phyloP scores from a whole-genome alignment of 768 basidiomycete species.

The Trametes elegans region DNA sequence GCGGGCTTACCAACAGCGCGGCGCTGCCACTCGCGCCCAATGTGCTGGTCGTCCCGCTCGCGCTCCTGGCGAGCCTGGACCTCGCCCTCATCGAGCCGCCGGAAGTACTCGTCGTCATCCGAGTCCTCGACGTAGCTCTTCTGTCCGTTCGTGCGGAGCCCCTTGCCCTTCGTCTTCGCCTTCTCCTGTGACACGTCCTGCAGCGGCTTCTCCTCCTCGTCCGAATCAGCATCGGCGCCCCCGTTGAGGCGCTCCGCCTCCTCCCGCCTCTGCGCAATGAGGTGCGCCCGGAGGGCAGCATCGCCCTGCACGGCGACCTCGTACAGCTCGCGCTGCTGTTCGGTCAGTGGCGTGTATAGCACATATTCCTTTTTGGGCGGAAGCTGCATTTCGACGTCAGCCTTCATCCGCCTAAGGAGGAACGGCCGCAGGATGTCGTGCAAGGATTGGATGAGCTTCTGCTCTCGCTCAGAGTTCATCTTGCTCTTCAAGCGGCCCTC shows the following conservation, averaged over 20 bases:
- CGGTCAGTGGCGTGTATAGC: constrained; percentile 85
- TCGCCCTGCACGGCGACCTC: constrained; percentile 71
- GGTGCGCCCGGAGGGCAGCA: constrained; percentile 53
- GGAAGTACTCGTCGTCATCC: constrained; percentile 67
- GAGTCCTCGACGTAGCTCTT: constrained; percentile 54
- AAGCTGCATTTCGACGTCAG: constrained; percentile 73
- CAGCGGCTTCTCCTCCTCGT: constrained; percentile 28
- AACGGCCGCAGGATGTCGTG: constrained; percentile 95
- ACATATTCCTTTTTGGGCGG: constrained; percentile 96
- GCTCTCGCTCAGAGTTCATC: constrained; percentile 56
- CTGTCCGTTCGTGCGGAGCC: constrained; percentile 11
- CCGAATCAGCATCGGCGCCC: constrained; percentile 27
- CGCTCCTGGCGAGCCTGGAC: constrained; percentile 37
- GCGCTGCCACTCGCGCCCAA: constrained; percentile 56
- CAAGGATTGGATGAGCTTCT: constrained; percentile 70
- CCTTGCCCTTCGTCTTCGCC: constrained; percentile 30
- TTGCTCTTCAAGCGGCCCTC: constrained; percentile 59
- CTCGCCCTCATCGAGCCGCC: constrained; percentile 52
- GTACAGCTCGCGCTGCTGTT: constrained; percentile 82
- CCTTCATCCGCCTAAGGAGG: constrained; percentile 87
- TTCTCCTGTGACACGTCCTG: constrained; percentile 26
- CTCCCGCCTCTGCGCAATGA: constrained; percentile 29
- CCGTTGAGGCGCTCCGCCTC: constrained; percentile 33
- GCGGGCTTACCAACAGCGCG: constrained; percentile 61
- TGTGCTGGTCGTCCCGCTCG: constrained; percentile 47